phyloP scores from a whole-genome alignment of 1,284 basidiomycete species.

The Sporisorium reilianum region DNA sequence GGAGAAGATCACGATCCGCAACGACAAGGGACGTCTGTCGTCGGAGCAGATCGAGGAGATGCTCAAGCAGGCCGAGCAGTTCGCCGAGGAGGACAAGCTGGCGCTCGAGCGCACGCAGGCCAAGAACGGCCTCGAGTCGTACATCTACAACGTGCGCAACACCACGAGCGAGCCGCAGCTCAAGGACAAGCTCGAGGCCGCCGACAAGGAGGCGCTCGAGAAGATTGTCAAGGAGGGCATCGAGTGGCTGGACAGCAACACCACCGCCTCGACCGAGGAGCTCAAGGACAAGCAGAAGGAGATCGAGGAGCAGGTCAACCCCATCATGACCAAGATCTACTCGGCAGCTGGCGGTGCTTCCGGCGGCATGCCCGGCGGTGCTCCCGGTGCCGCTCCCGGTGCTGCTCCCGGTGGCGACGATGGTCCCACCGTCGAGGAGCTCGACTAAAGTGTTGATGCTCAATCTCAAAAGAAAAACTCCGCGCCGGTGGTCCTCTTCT shows the following conservation, averaged over 20 bases:
- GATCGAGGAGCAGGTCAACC: constrained; percentile 88
- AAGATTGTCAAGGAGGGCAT: constrained; percentile 86
- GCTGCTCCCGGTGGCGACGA: constrained; percentile 73
- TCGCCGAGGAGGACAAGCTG: constrained; percentile 77
- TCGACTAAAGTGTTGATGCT: constrained; percentile 72
- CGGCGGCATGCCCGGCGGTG: constrained; percentile 74
- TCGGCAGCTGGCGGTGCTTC: constrained; percentile 73
- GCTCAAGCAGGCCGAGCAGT: constrained; percentile 75
- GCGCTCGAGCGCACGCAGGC: constrained; percentile 79
- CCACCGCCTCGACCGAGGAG: constrained; percentile 94
- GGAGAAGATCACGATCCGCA: constrained; percentile 92
- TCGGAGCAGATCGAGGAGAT: constrained; percentile 99
- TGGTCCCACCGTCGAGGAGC: constrained; percentile 88
- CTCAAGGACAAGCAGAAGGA: constrained; percentile 96
- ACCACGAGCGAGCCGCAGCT: constrained; percentile 70
- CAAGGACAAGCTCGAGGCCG: constrained; percentile 83
- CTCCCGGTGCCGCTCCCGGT: constrained; percentile 66
- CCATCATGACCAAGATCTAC: constrained; percentile 95
- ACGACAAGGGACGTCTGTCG: constrained; percentile 97
- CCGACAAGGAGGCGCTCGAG: constrained; percentile 89
- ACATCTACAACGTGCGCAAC: constrained; percentile 96
- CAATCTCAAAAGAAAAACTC: constrained; percentile 15
- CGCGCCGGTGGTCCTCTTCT: constrained; percentile 23
- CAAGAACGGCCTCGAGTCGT: constrained; percentile 86
- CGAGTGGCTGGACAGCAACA: constrained; percentile 86